Evolutionary conservation across 2,329 filamentous ascomycete species (phyloP).

Genomic region (Stagonosporopsis chrysanthemi): DNA sequence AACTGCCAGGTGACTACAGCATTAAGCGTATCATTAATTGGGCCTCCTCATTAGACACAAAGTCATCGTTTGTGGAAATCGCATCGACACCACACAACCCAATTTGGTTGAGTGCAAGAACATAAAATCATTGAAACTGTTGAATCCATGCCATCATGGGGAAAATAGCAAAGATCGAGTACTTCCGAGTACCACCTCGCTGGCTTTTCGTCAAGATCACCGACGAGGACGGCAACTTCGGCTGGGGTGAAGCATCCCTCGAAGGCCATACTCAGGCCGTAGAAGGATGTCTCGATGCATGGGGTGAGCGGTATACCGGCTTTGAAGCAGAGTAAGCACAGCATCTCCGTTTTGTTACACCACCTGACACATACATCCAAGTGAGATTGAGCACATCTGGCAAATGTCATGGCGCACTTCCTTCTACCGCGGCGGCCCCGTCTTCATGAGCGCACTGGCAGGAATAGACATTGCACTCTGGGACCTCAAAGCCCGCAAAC

Average conservation of each 20-base stretch:
- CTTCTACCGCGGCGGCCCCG: slow-evolving; percentile 80
- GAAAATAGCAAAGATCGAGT: slow-evolving; percentile 71
- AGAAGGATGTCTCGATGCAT: slow-evolving; percentile 75
- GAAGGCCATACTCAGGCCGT: slow-evolving; percentile 78
- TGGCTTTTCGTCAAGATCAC: slow-evolving; percentile 82
- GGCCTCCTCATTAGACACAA: background rate
- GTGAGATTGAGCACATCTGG: slow-evolving; percentile 83
- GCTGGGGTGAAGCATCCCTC: slow-evolving; percentile 78
- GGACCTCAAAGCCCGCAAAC: slow-evolving; percentile 73
- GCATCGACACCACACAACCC: background rate
- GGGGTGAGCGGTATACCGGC: slow-evolving; percentile 67
- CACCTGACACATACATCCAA: slow-evolving; percentile 39
- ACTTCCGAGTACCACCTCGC: slow-evolving; percentile 76
- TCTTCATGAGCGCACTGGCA: slow-evolving; percentile 80
- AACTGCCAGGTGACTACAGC: background rate
- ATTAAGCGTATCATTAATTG: background rate
- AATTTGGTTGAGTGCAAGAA: background rate
- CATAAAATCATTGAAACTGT: background rate
- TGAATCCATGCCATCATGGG: slow-evolving; percentile 58
- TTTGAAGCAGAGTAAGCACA: slow-evolving; percentile 71
- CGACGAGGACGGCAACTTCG: slow-evolving; percentile 68
- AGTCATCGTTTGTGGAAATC: background rate
- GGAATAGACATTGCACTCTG: slow-evolving; percentile 82
- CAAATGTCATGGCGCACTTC: slow-evolving; percentile 72
- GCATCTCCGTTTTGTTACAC: background rate